phyloP scores from a whole-genome alignment of 345 rosid genomes.

The Brassica napus region Da-Ae NC_063439.1:9827001-9827500 shows the following conservation, averaged over 20 bases:
- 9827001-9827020: background rate
- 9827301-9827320: background rate
- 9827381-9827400: no score
- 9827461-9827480: no score
- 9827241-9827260: background rate
- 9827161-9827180: background rate
- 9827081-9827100: background rate
- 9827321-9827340: background rate
- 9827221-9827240: background rate
- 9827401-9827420: background rate
- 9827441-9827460: background rate
- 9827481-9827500: background rate
- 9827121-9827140: background rate
- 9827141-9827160: background rate
- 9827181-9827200: background rate
- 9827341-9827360: no score
- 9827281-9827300: background rate
- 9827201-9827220: background rate
- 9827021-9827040: background rate
- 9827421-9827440: background rate
- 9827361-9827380: no score
- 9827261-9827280: background rate
- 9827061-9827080: background rate
- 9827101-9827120: background rate
- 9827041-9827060: background rate